Evolutionary conservation across 768 basidiomycete species (phyloP).

Genomic region (Mycena leptocephala): DNA sequence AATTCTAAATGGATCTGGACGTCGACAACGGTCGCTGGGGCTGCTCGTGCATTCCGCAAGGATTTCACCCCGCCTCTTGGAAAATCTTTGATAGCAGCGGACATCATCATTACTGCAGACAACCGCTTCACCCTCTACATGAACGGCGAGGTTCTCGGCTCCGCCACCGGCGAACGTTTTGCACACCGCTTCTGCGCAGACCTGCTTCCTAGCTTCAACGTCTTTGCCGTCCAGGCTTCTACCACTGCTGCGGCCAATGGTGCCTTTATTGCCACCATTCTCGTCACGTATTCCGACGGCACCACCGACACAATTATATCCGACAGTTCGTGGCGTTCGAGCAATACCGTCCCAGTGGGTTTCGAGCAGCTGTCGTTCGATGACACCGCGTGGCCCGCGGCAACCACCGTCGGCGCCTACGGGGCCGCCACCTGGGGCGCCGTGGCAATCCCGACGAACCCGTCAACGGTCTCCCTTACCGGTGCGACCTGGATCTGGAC

Average conservation of each 20-base stretch:
- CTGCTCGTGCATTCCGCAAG: neutral
- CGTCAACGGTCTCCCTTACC: neutral
- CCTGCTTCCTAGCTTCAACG: neutral
- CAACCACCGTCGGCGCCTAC: neutral
- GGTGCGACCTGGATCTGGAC: neutral
- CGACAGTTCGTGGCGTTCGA: neutral
- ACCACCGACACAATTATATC: neutral
- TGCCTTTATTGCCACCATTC: neutral
- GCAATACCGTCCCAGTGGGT: neutral
- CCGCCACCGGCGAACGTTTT: neutral
- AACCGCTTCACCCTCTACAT: neutral
- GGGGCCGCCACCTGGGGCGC: neutral
- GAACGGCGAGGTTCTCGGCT: neutral
- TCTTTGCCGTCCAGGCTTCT: slow-evolving; percentile 1
- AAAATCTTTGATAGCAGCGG: neutral
- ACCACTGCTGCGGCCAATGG: neutral
- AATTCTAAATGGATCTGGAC: slow-evolving; percentile 20
- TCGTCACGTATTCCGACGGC: neutral
- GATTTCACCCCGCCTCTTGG: neutral
- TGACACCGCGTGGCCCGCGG: neutral
- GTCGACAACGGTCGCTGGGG: neutral
- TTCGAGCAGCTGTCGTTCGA: slow-evolving; percentile 6
- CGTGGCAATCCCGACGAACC: neutral
- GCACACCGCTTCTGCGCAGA: neutral
- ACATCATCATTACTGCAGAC: neutral